phyloP scores from a whole-genome alignment of 1,284 basidiomycete genomes.

The Cryptococcus jaspeensis region DNA sequence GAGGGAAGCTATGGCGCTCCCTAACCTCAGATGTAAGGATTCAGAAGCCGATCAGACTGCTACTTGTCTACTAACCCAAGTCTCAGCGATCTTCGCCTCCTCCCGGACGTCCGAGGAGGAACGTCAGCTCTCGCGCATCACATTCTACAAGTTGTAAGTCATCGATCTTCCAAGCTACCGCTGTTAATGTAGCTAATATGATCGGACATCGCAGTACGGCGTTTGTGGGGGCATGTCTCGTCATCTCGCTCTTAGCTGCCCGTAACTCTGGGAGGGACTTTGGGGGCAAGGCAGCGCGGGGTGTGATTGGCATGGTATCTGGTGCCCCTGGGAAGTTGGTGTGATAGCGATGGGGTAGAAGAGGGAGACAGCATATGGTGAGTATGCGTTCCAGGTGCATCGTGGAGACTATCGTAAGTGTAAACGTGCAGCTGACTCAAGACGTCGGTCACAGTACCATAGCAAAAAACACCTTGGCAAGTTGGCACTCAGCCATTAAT shows the following conservation, averaged over 20 bases:
- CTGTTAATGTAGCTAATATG: not conserved
- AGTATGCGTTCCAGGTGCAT: not conserved
- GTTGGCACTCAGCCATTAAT: not conserved
- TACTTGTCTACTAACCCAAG: not conserved
- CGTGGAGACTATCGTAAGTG: not conserved
- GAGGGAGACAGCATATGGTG: not conserved
- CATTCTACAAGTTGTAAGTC: slow-evolving; percentile 52
- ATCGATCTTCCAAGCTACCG: not conserved
- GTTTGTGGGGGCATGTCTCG: slow-evolving; percentile 49
- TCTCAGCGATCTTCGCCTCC: slow-evolving; percentile 50
- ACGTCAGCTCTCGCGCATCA: slow-evolving; percentile 45
- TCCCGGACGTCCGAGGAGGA: slow-evolving; percentile 52
- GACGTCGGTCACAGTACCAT: no score
- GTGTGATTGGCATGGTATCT: slow-evolving; percentile 29
- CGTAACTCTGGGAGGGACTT: slow-evolving; percentile 39
- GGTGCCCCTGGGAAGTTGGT: slow-evolving; percentile 35
- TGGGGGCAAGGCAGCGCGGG: slow-evolving; percentile 32
- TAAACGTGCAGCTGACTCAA: no score
- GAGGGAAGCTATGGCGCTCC: slow-evolving; percentile 36
- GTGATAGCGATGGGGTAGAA: slow-evolving; percentile 5
- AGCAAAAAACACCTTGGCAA: no score
- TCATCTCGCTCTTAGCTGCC: slow-evolving; percentile 48
- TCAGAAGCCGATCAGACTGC: not conserved
- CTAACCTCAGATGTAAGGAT: slow-evolving; percentile 46
- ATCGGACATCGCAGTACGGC: slow-evolving; percentile 40